Percentiles rank a stretch among this genome's conserved stretches.
Conservation (phyloP, 129 eudicot genomes). For the Escallonia herrerae region DNA sequence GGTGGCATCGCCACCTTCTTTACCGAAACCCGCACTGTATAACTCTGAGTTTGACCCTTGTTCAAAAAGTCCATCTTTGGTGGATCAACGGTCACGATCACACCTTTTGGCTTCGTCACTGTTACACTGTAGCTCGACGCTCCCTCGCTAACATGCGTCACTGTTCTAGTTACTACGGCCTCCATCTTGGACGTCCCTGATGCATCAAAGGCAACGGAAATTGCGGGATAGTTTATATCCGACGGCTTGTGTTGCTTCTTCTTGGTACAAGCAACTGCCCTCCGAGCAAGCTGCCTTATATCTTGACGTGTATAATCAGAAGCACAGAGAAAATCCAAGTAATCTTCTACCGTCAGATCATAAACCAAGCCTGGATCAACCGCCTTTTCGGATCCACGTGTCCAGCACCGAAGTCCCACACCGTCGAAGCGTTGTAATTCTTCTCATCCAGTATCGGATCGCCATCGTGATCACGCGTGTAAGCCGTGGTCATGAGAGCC, state of each 20-base stretch:
- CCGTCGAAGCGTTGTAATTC: slow-evolving; percentile 27
- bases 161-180: slow-evolving; percentile 45
- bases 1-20: slow-evolving; percentile 24
- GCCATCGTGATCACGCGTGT: slow-evolving; percentile 31
- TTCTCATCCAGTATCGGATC: slow-evolving; percentile 49
- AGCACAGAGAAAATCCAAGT: slow-evolving; percentile 59
- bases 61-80: slow-evolving; percentile 25
- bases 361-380: slow-evolving; percentile 74
- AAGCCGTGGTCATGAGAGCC: slow-evolving; percentile 63
- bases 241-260: slow-evolving; percentile 47
- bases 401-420: slow-evolving; percentile 74
- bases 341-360: slow-evolving; percentile 42
- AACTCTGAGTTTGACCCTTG: slow-evolving; percentile 59
- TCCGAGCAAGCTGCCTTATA: slow-evolving; percentile 30
- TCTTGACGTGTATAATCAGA: slow-evolving; percentile 35
- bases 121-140: slow-evolving; percentile 32
- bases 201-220: slow-evolving; percentile 30
- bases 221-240: slow-evolving; percentile 77
- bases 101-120: slow-evolving; percentile 35
- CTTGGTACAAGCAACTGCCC: slow-evolving; percentile 21
- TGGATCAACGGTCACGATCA: slow-evolving; percentile 36
- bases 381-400: slow-evolving; percentile 75
- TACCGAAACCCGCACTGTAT: slow-evolving; percentile 33
- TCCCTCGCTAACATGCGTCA: slow-evolving; percentile 49
- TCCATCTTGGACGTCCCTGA: slow-evolving; percentile 15